These are phyloP conservation scores for Dictyostelium purpureum DNA, from an alignment of 78 protist genomes.

Conservation along the genomic window DNA sequence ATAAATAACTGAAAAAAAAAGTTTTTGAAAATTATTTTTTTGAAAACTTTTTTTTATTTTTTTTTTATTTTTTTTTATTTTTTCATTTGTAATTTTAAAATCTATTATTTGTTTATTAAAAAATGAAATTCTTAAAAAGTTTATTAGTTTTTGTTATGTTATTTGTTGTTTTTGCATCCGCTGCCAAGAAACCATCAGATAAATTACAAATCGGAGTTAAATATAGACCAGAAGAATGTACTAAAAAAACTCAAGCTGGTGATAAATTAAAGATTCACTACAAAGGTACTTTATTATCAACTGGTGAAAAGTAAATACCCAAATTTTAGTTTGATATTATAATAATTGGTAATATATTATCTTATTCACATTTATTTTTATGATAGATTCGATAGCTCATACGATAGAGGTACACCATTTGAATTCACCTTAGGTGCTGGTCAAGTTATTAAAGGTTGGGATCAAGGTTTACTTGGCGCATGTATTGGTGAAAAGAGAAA, in stretches of 20 bases:
- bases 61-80: too few species aligned
- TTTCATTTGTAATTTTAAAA: too few species aligned
- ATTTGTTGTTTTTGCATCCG: too few species aligned
- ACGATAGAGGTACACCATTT: conserved; percentile 80
- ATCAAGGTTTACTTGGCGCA: conserved; percentile 82
- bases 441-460: conserved; percentile 88
- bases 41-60: too few species aligned
- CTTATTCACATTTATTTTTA: neutral
- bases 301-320: neutral
- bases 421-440: conserved; percentile 80
- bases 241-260: conserved; percentile 51
- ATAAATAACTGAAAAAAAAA: too few species aligned
- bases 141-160: too few species aligned
- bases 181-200: too few species aligned
- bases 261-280: conserved; percentile 79
- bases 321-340: neutral
- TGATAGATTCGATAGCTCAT: conserved; percentile 67
- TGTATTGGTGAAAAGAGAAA: conserved; percentile 87
- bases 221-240: conserved; percentile 77
- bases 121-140: too few species aligned
- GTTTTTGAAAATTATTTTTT: too few species aligned
- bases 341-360: neutral
- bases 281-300: conserved; percentile 40
- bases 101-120: too few species aligned
- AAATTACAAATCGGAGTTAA: conserved; percentile 72